Base-by-base conservation (phyloP, 1,284 basidiomycete species). In the Puccinia horiana region DNA sequence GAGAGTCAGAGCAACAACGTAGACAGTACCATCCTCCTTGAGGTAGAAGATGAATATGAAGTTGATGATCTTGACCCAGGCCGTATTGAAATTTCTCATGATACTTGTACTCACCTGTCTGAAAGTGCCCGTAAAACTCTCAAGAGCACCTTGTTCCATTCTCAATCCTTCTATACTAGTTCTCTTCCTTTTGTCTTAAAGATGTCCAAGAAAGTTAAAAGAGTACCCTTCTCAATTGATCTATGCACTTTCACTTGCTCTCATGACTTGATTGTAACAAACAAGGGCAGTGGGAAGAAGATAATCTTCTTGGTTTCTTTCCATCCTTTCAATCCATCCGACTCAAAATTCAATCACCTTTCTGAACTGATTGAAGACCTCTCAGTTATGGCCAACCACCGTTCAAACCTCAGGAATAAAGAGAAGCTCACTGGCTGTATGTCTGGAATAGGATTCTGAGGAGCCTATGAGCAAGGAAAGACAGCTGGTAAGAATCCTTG, bases 361-460 rank as follows among this genome's bases (percentile, higher is more conserved):
- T 40, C 40, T 29, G 40, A 44, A 40, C 40, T 67, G 35, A 67
- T 67, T 67, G 63, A 67, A 40, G 63, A 67, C 40, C n/a, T 67
- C 3, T 67, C 37, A 18, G 40, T 67, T 29, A 67, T 67, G 63
- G 9, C 63, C 40, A 40, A 16, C 40, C 63, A 67, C 35, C 63
- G 63, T 6, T 67, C 63, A 20, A 67, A 67, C 35, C n/a, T 67
- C 14, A 67, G 8, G 18, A 67, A 67, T 26, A 40, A 37, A n/a
- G 29, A 67, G 2, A 67, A 67, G 35, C 14, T 67, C 32, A 6
- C 35, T 67, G 63, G 63, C 12, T 5, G 63, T 3, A 67, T 67
- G 2, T 67, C 63, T 2, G 63, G 63, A 5, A 67, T 40, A 18
- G 63, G 63, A 20, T 67, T 67, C 20, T 11, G 63, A 20, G 63